These are phyloP conservation scores for Groenewaldozyma salmanticensis DNA, from an alignment of 805 yeast genomes.

Conservation along the genomic window DNA sequence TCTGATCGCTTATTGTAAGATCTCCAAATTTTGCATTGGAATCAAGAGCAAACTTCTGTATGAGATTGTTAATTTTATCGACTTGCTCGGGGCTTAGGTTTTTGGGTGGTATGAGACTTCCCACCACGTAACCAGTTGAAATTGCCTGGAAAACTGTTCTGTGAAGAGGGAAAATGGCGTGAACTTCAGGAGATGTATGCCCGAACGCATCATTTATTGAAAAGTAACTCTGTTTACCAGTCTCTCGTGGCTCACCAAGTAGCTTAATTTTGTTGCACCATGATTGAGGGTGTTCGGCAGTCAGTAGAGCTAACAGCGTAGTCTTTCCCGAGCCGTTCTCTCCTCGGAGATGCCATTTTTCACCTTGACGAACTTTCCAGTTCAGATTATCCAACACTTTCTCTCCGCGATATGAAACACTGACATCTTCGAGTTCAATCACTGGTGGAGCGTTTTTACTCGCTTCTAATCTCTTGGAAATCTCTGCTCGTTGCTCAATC, in stretches of 20 bases:
- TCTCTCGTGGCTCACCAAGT: conserved; percentile 56
- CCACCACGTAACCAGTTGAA: conserved; percentile 66
- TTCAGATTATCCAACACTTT: conserved; percentile 48
- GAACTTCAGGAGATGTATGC: conserved; percentile 85
- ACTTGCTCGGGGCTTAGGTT: conserved; percentile 31
- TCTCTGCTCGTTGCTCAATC: background rate
- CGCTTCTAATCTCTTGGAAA: background rate
- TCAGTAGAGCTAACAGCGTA: conserved; percentile 70
- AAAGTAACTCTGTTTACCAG: conserved; percentile 70
- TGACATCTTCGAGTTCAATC: conserved; percentile 50
- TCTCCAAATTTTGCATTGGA: conserved; percentile 40
- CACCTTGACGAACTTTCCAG: conserved; percentile 63
- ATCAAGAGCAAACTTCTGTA: conserved; percentile 38
- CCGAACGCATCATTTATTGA: conserved; percentile 75
- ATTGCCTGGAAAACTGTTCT: conserved; percentile 49
- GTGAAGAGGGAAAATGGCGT: conserved; percentile 63
- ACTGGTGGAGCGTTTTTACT: conserved; percentile 14
- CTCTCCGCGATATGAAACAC: conserved; percentile 55
- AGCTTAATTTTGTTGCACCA: conserved; percentile 67
- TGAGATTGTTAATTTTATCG: conserved; percentile 35
- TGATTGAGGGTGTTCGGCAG: conserved; percentile 95
- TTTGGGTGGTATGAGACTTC: conserved; percentile 47
- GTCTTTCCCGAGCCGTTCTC: conserved; percentile 92
- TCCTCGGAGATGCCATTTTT: conserved; percentile 84
- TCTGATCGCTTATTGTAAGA: conserved; percentile 63